Evolutionary conservation across 495 filamentous ascomycete species (phyloP), one percentile per base, ranked within the genome.

Genomic region (Cryomyces minteri): DNA sequence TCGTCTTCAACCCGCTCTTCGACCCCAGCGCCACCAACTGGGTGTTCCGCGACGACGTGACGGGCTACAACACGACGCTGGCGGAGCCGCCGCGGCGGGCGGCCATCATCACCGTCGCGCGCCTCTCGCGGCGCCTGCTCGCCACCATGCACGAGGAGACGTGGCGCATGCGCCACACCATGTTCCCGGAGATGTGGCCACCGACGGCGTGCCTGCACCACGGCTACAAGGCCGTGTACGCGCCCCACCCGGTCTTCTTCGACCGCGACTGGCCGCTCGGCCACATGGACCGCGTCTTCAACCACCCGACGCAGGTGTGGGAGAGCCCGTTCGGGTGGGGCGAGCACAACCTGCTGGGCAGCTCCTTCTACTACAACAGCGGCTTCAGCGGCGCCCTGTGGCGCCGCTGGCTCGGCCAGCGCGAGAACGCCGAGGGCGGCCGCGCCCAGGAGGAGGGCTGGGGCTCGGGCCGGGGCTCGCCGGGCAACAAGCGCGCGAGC

Each of bases 1-100:
- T 77, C 50, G 58, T 62, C 31, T 69, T 70, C 52, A 62, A 68
- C 50, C 73, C 71, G 18, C 50, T 66, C 46, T 66, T 66, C 58
- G 63, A 66, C 53, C 58, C 62, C 0, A 43, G 48, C 40, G 46
- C 52, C 10, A 63, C 60, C 28, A 63, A 59, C 44, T 66, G 63
- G 63, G 58, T 63, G 32, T 63, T 66, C 60, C 56, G 60, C 44
- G 51, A 57, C 46, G 63, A 66, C 47, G 52, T 66, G 29, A 56
- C 53, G n/a, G 62, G 62, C 32, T 66, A 64, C 50, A 52, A 62
- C 40, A 51, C 51, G 36, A 45, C 54, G 5, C 48, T 61, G 6
- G 60, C 63, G 0, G 46, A 56, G 5, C 63, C 63, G 3, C 63
- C 63, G 3, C 58, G 63, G 0, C 60, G 63, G 25, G 54, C 50